Percentiles rank a stretch among this genome's conserved stretches.
phyloP scores from a whole-genome alignment of 2,329 filamentous ascomycete genomes.

The Diaporthe humulicola region DNA sequence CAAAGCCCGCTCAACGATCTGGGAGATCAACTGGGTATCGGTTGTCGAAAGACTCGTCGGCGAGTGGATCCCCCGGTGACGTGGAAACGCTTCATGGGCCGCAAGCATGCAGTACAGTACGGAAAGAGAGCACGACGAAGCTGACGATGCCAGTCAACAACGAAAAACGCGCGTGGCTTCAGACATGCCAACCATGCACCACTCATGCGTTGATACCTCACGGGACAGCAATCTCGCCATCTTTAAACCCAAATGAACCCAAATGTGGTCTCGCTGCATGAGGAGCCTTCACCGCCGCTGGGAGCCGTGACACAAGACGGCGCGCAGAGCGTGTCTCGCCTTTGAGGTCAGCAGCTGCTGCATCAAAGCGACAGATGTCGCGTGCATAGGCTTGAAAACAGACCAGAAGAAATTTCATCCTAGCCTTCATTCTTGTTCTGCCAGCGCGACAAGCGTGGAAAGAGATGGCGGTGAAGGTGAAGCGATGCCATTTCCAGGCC shows the following conservation, averaged over 20 bases:
- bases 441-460: constrained; percentile 31
- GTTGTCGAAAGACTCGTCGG: neutral
- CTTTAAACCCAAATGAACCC: constrained; percentile 12
- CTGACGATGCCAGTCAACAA: constrained; percentile 17
- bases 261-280: neutral
- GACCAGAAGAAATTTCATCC: constrained; percentile 6
- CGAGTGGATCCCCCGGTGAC: constrained; percentile 16
- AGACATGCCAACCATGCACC: constrained; percentile 7
- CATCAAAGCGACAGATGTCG: constrained; percentile 22
- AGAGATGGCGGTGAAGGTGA: constrained; percentile 36
- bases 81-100: neutral
- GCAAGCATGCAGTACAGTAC: neutral
- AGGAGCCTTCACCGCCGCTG: constrained; percentile 22
- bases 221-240: constrained; percentile 3
- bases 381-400: constrained; percentile 17
- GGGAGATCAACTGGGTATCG: neutral
- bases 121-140: neutral
- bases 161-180: neutral
- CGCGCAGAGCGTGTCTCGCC: constrained; percentile 2
- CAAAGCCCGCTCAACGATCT: neutral
- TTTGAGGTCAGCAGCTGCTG: neutral
- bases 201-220: constrained; percentile 19
- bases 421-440: constrained; percentile 23
- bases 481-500: constrained; percentile 29
- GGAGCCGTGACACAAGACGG: constrained; percentile 1